Conservation (phyloP, 1,284 basidiomycete genomes). For the Puccinia novopanici region DNA sequence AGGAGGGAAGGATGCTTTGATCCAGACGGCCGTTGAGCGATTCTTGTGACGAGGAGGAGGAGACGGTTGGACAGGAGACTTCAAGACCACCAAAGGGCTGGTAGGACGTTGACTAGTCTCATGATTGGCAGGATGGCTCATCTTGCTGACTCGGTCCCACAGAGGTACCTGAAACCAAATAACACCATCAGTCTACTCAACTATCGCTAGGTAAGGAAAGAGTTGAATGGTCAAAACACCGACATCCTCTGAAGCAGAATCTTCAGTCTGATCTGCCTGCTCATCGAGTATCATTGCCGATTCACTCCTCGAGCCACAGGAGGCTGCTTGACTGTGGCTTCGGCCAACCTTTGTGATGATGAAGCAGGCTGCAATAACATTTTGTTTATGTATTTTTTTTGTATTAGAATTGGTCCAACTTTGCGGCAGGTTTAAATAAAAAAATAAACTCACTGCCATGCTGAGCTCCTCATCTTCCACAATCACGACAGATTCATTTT, state of each 20-base stretch:
- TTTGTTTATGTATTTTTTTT: background rate
- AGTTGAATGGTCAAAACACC: background rate
- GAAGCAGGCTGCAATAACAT: background rate
- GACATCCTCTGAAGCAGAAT: constrained; percentile 12
- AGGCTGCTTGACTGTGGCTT: background rate
- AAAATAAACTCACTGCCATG: background rate
- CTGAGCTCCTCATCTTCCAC: background rate
- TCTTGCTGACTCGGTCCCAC: background rate
- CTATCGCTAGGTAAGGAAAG: background rate
- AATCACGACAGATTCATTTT: background rate
- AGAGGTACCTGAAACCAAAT: constrained; percentile 1
- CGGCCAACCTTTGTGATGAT: background rate
- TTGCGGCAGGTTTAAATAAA: background rate
- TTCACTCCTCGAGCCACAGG: background rate
- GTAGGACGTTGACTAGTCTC: background rate
- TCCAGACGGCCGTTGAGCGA: background rate
- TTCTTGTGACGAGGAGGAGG: background rate
- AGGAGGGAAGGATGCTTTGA: background rate
- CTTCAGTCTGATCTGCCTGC: background rate
- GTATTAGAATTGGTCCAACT: too few species aligned
- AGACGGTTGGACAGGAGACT: background rate
- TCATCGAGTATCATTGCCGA: background rate
- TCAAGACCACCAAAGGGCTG: background rate
- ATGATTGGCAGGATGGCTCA: too few species aligned
- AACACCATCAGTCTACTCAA: background rate